phyloP scores from a whole-genome alignment of 441 rosid genomes.

The Lagerstroemia fauriei region DNA sequence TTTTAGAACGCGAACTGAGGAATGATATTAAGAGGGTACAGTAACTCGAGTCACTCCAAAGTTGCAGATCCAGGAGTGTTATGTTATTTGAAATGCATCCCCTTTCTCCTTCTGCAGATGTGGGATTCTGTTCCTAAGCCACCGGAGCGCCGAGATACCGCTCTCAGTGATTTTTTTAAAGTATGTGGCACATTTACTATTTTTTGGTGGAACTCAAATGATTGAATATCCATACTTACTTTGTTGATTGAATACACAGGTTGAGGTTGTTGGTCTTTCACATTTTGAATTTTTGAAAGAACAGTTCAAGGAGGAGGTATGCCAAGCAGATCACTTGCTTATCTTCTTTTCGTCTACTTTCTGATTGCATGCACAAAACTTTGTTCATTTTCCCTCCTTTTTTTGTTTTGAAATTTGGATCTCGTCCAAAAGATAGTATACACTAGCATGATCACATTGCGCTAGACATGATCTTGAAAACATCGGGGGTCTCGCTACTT shows the following conservation, averaged over 20 bases:
- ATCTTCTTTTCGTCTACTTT: too few relatives aligned
- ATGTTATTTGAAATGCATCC: constrained; percentile 1
- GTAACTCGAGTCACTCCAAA: constrained; percentile 6
- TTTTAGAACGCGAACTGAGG: constrained; percentile 67
- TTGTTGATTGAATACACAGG: constrained; percentile 44
- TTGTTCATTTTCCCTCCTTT: background rate
- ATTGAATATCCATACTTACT: constrained; percentile 19
- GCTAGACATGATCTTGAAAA: too few relatives aligned
- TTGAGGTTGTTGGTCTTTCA: constrained; percentile 75
- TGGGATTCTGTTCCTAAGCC: constrained; percentile 84
- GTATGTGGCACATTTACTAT: constrained; percentile 39
- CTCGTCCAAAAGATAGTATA: background rate
- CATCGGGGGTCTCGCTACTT: too few relatives aligned
- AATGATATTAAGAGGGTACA: constrained; percentile 87
- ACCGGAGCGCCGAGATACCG: constrained; percentile 55
- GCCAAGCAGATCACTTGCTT: background rate
- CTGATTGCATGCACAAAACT: background rate
- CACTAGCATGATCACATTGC: background rate
- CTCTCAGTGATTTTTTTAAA: constrained; percentile 80
- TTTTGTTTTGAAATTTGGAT: background rate
- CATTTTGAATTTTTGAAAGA: constrained; percentile 82
- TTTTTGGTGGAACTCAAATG: background rate
- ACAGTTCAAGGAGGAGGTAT: constrained; percentile 76
- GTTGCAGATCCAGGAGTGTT: constrained; percentile 10
- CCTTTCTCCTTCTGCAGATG: constrained; percentile 54